These are phyloP conservation scores for Typha latifolia DNA, from an alignment of 176 grass and related monocot species.

Conservation along the genomic window DNA sequence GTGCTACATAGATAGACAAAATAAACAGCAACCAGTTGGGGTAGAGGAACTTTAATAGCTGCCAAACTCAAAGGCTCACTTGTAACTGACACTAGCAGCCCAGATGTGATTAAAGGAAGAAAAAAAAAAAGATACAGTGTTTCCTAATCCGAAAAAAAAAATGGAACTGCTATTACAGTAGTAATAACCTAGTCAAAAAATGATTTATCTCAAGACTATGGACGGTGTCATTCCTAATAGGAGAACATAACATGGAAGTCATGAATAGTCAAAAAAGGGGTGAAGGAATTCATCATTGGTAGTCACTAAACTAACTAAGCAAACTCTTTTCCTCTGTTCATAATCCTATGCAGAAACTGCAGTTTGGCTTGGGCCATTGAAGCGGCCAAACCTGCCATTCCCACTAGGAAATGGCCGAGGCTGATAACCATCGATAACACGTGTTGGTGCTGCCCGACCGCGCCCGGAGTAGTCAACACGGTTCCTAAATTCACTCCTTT, in stretches of 20 bases:
- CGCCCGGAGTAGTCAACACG: constrained; percentile 21
- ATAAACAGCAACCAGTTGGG: no score
- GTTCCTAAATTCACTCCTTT: constrained; percentile 31
- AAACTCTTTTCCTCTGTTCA: not conserved
- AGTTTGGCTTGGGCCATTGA: constrained; percentile 25
- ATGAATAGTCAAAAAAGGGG: not conserved
- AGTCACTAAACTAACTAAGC: no score
- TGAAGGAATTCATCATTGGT: not conserved
- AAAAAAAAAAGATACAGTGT: not conserved
- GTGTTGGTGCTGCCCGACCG: not conserved
- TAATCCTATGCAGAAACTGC: constrained; percentile 8
- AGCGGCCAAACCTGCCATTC: constrained; percentile 16
- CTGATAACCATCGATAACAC: not conserved
- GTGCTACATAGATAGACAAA: no score
- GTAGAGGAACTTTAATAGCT: no score
- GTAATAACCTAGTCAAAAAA: not conserved
- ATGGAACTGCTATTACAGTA: not conserved
- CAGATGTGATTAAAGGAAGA: not conserved
- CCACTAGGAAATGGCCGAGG: constrained; percentile 2
- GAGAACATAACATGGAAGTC: no score
- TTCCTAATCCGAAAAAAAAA: not conserved
- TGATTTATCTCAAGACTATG: not conserved
- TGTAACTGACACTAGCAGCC: not conserved
- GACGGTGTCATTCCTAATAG: no score
- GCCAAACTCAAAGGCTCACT: no score